Evolutionary conservation across 306 rosid species (phyloP).

Genomic region (Acacia acuminata): DNA sequence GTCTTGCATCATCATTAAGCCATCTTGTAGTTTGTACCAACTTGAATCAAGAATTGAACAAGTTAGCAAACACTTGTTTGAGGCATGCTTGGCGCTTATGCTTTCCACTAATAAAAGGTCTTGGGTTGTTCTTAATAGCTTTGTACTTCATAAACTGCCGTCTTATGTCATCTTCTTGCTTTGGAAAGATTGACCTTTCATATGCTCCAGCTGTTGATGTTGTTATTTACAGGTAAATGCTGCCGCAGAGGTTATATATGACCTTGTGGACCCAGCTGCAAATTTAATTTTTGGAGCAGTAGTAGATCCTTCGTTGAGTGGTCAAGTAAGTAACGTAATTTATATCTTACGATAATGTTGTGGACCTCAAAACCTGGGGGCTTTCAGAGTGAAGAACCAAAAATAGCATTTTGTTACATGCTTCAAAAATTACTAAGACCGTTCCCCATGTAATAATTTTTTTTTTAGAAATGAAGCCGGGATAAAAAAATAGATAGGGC

Average conservation of each 20-base stretch:
- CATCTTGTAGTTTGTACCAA: neutral
- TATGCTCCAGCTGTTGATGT: conserved; percentile 14
- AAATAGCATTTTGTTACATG: neutral
- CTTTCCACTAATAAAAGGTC: neutral
- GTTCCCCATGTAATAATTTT: neutral
- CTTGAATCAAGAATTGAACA: neutral
- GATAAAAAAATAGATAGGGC: too few species aligned
- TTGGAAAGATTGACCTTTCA: neutral
- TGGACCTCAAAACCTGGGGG: neutral
- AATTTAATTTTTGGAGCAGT: conserved; percentile 91
- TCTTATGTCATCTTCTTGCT: conserved; percentile 17
- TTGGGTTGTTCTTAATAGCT: conserved; percentile 4
- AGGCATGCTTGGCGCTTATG: neutral
- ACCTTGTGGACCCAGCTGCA: conserved; percentile 90
- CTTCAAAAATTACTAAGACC: too few species aligned
- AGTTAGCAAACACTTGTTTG: conserved; percentile 5
- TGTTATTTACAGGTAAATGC: conserved; percentile 68
- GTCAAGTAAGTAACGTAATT: conserved; percentile 63
- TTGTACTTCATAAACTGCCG: conserved; percentile 13
- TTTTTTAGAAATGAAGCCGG: neutral
- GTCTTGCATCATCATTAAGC: neutral
- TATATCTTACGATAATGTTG: neutral
- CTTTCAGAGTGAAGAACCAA: neutral
- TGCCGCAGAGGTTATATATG: conserved; percentile 92
- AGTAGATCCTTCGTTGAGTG: conserved; percentile 81